phyloP scores from a whole-genome alignment of 2,329 filamentous ascomycete species.

The Fusarium sp. region DNA sequence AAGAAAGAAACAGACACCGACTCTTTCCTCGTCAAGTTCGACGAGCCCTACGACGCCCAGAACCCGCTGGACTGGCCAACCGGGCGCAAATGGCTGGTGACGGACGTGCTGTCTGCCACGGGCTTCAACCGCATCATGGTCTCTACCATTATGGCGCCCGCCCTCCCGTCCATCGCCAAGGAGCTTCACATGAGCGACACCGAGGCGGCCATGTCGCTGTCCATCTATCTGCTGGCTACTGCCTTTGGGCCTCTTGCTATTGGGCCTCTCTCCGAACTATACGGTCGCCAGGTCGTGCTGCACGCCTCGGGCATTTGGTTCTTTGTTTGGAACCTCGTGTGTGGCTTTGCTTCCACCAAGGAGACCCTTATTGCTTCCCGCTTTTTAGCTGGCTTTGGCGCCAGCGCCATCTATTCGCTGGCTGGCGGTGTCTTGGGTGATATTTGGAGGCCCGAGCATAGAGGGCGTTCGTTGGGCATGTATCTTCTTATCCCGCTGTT shows the following conservation, averaged over 20 bases:
- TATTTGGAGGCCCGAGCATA: slow-evolving; percentile 61
- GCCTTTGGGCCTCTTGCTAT: slow-evolving; percentile 62
- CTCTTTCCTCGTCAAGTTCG: slow-evolving; percentile 48
- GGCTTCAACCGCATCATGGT: slow-evolving; percentile 68
- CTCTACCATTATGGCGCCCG: slow-evolving; percentile 68
- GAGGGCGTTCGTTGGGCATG: slow-evolving; percentile 58
- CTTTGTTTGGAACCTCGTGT: slow-evolving; percentile 64
- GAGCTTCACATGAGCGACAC: slow-evolving; percentile 67
- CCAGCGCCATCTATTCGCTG: slow-evolving; percentile 62
- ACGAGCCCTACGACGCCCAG: slow-evolving; percentile 54
- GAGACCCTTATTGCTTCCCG: slow-evolving; percentile 60
- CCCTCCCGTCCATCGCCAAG: slow-evolving; percentile 63
- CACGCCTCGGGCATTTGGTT: slow-evolving; percentile 65
- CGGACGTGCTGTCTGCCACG: slow-evolving; percentile 63
- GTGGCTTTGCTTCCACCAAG: slow-evolving; percentile 59
- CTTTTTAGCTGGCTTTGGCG: slow-evolving; percentile 65
- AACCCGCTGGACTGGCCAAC: slow-evolving; percentile 53
- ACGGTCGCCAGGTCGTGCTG: slow-evolving; percentile 60
- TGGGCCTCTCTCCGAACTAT: slow-evolving; percentile 65
- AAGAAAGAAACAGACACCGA: slow-evolving; percentile 6
- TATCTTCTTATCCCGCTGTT: slow-evolving; percentile 60
- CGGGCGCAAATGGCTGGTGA: slow-evolving; percentile 64
- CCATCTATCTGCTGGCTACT: slow-evolving; percentile 60
- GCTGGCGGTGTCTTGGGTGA: slow-evolving; percentile 65
- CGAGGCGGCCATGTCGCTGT: slow-evolving; percentile 64